Evolutionary conservation across 1,139 yeast species (phyloP), one percentile per base, ranked within the genome.

Genomic region (Lodderomyces orthopsilosis): DNA sequence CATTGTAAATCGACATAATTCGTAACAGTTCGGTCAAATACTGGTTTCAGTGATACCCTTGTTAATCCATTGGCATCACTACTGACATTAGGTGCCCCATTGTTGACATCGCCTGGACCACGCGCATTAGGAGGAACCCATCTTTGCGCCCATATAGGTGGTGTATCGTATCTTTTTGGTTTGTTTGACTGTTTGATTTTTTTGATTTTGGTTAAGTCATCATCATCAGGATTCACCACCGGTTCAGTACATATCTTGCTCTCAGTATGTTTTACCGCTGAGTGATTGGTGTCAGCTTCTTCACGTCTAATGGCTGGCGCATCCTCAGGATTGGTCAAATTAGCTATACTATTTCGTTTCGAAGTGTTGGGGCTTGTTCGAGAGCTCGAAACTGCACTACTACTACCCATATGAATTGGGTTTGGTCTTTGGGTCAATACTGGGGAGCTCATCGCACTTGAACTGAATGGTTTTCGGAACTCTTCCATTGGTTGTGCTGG

Each of bases 131-230:
- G 66, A 0, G 87, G 83, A 22, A 71, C 66, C 81, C 85, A 86
- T 57, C 79, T 84, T 53, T 77, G 85, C 0, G 95, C 95, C 95
- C 95, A 88, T 8, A 82, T 72, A 7, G 96, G 95, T 3, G 88
- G 88, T 26, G 66, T 69, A 7, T 63, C 63, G 61, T 86, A 86
- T 50, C 88, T 67, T 45, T 65, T 77, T 1, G 95, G 95, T 57
- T 83, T 82, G 7, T 56, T 51, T 23, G 58, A 46, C 48, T 53
- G 46, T 53, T 53, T 47, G 45, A 59, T 46, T 41, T 50, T 53
- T 41, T 51, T 48, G 13, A 62, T 50, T 41, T 49, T 56, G 6
- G 49, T 19, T 13, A 62, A 51, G 41, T 62, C 66, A 44, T 61
- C 65, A 3, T 46, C 49, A 14, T 45, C 51, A 9, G 41, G 46